Conservation (phyloP, 2,329 filamentous ascomycete genomes). For the Trichoderma afroharzianum region DNA sequence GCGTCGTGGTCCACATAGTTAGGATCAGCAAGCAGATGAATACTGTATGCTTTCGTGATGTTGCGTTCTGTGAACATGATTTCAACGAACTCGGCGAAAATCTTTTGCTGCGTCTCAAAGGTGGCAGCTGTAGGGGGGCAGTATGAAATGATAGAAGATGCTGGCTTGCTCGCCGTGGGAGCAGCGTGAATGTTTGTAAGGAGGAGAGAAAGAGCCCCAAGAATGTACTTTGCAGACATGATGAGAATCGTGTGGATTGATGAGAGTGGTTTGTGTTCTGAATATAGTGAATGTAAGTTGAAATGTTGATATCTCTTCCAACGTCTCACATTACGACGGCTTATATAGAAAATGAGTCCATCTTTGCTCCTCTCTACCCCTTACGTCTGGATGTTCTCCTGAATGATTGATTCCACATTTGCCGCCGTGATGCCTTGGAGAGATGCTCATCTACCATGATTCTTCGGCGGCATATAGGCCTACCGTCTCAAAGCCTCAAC, state of each 20-base stretch:
- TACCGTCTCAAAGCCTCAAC: neutral
- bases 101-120: neutral
- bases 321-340: neutral
- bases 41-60: neutral
- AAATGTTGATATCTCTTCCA: neutral
- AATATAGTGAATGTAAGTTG: neutral
- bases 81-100: neutral
- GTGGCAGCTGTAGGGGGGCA: neutral
- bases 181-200: neutral
- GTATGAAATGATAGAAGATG: neutral
- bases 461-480: neutral
- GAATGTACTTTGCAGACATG: neutral
- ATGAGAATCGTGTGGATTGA: neutral
- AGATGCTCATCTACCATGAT: neutral
- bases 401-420: neutral
- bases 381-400: neutral
- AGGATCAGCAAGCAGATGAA: neutral
- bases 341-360: neutral
- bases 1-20: neutral
- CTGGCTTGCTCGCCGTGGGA: neutral
- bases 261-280: rapidly evolving
- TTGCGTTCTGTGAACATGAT: neutral
- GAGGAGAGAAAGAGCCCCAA: neutral
- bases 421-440: neutral
- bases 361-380: neutral